Evolutionary conservation across 106 monocot species (phyloP).

Genomic region (Dioscorea alata): DNA sequence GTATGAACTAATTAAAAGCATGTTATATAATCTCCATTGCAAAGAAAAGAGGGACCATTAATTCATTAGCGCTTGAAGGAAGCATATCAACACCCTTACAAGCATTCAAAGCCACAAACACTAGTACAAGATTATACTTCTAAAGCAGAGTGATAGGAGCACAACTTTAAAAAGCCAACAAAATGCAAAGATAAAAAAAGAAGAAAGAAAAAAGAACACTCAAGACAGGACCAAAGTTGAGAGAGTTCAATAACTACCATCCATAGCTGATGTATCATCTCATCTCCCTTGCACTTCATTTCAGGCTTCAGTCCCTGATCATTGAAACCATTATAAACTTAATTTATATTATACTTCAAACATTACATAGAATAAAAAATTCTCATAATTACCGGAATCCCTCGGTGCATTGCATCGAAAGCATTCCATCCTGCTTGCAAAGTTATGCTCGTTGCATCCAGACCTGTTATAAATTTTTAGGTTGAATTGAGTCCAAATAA

Average conservation of each 20-base stretch:
- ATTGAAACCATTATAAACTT: not conserved
- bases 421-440: conserved; percentile 14
- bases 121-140: not conserved
- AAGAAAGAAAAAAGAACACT: not conserved
- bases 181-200: not conserved
- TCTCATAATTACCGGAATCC: not conserved
- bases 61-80: too few species aligned
- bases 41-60: too few species aligned
- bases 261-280: not conserved
- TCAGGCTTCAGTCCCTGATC: conserved; percentile 22
- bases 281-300: not conserved
- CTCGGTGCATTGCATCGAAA: conserved; percentile 9
- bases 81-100: not conserved
- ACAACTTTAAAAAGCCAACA: not conserved
- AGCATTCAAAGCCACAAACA: not conserved
- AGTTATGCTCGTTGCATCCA: conserved; percentile 10
- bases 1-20: too few species aligned
- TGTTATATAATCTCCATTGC: too few species aligned
- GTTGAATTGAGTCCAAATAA: not conserved
- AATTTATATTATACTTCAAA: not conserved
- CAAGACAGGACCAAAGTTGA: not conserved
- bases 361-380: not conserved
- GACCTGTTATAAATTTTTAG: not conserved
- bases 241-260: not conserved
- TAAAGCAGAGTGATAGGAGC: not conserved